Conservation (phyloP, 306 rosid genomes). For the Lablab purpureus region DNA sequence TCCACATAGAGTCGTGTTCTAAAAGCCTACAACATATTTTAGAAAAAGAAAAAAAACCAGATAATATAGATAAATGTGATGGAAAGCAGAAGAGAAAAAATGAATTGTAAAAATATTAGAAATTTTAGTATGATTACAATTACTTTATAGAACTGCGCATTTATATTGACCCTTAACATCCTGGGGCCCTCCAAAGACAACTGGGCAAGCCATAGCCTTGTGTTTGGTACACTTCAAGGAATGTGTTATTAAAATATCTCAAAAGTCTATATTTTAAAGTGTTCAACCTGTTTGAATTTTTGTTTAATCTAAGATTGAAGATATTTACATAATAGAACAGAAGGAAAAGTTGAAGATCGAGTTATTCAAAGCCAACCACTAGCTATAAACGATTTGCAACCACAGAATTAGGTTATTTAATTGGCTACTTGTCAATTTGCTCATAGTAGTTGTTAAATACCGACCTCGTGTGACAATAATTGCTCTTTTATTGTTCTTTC, state of each 20-base stretch:
- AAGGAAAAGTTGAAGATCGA: conserved; percentile 25
- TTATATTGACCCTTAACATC: conserved; percentile 45
- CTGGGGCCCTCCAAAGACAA: conserved; percentile 35
- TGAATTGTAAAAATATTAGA: neutral
- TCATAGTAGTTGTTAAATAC: conserved; percentile 46
- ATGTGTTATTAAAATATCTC: conserved; percentile 24
- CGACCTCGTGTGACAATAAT: conserved; percentile 50
- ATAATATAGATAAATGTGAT: neutral
- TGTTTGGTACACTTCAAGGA: conserved; percentile 35
- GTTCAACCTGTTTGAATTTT: conserved; percentile 1
- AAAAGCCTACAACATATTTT: neutral
- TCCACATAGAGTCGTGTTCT: neutral
- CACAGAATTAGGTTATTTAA: conserved; percentile 43
- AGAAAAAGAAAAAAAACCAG: neutral
- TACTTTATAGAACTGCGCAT: neutral
- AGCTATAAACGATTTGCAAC: conserved; percentile 43
- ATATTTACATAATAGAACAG: neutral
- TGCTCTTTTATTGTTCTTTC: neutral
- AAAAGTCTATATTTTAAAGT: conserved; percentile 1
- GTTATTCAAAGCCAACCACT: conserved; percentile 46
- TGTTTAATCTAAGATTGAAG: neutral
- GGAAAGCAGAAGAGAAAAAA: neutral
- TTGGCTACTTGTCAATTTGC: conserved; percentile 36
- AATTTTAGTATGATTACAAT: neutral
- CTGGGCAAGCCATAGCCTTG: conserved; percentile 46